Evolutionary conservation across 164 flowering plant genomes (phyloP).

Genomic region (Aristolochia fimbriata): DNA sequence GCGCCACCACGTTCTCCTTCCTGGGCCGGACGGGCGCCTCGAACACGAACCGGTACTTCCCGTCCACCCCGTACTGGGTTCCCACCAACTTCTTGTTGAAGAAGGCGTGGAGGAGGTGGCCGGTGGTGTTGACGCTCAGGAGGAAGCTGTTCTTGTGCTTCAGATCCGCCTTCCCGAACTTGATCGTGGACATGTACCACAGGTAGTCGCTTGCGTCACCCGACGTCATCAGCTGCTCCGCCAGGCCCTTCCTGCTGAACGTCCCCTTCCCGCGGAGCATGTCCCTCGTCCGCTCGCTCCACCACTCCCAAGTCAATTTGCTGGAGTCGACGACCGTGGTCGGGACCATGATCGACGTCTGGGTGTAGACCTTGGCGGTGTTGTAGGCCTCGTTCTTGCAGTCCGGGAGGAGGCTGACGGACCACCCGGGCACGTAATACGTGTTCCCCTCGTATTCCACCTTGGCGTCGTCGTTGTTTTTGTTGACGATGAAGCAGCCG

Average conservation of each 20-base stretch:
- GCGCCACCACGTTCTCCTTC: conserved; percentile 35
- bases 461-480: conserved; percentile 22
- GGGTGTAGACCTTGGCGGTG: conserved; percentile 52
- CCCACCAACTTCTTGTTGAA: conserved; percentile 45
- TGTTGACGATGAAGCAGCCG: conserved; percentile 48
- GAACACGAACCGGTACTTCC: conserved; percentile 10
- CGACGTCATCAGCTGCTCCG: conserved; percentile 46
- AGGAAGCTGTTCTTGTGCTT: conserved; percentile 16
- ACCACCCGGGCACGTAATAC: conserved; percentile 63
- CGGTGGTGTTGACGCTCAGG: conserved; percentile 41
- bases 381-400: conserved; percentile 45
- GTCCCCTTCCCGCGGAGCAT: conserved; percentile 25
- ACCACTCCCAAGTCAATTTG: conserved; percentile 52
- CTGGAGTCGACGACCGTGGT: conserved; percentile 22
- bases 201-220: conserved; percentile 58
- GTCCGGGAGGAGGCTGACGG: conserved; percentile 55
- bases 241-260: conserved; percentile 10
- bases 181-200: conserved; percentile 75
- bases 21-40: conserved; percentile 27
- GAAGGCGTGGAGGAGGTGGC: conserved; percentile 55
- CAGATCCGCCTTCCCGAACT: neutral
- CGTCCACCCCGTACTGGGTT: conserved; percentile 29
- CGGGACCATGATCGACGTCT: conserved; percentile 37
- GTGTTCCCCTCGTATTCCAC: conserved; percentile 21
- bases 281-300: conserved; percentile 23